A percentile compares a stretch with the other conserved stretches of the same genome.
phyloP scores from a whole-genome alignment of 495 filamentous ascomycete species.

The Cairneyella variabilis region DNA sequence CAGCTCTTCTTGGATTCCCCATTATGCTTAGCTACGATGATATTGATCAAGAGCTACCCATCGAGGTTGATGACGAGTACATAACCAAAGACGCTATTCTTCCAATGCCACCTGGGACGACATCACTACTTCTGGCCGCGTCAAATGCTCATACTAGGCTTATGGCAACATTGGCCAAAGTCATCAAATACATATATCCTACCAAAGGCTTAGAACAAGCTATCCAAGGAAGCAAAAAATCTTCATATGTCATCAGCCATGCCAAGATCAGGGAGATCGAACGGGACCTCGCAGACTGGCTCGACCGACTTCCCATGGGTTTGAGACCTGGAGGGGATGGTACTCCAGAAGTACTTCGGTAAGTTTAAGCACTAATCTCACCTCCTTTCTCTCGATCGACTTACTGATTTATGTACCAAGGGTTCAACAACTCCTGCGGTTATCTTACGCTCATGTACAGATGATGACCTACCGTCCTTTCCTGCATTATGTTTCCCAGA shows the following conservation, averaged over 20 bases:
- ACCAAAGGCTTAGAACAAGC: conserved; percentile 68
- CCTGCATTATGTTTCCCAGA: conserved; percentile 84
- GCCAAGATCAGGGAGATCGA: conserved; percentile 89
- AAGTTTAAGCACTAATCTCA: conserved; percentile 28
- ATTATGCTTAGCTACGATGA: conserved; percentile 82
- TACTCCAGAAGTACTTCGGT: conserved; percentile 71
- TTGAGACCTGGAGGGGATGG: conserved; percentile 75
- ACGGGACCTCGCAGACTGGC: conserved; percentile 78
- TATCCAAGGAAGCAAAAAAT: conserved; percentile 35
- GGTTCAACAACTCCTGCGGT: conserved; percentile 77
- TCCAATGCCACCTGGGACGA: conserved; percentile 67
- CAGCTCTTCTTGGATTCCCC: conserved; percentile 82
- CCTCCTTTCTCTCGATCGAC: too few species aligned
- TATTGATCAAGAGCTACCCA: conserved; percentile 83
- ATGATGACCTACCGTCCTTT: conserved; percentile 96
- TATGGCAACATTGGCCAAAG: conserved; percentile 74
- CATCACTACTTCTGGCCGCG: conserved; percentile 71
- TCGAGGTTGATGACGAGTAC: conserved; percentile 85
- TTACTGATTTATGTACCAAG: too few species aligned
- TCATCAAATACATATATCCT: conserved; percentile 87
- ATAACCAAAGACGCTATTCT: conserved; percentile 75
- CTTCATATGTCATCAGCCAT: conserved; percentile 79
- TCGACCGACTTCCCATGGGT: conserved; percentile 68
- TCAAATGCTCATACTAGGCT: conserved; percentile 82
- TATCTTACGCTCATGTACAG: conserved; percentile 87